Conservation (phyloP, 1,139 yeast species). For the Suhomyces chickasaworum region DNA sequence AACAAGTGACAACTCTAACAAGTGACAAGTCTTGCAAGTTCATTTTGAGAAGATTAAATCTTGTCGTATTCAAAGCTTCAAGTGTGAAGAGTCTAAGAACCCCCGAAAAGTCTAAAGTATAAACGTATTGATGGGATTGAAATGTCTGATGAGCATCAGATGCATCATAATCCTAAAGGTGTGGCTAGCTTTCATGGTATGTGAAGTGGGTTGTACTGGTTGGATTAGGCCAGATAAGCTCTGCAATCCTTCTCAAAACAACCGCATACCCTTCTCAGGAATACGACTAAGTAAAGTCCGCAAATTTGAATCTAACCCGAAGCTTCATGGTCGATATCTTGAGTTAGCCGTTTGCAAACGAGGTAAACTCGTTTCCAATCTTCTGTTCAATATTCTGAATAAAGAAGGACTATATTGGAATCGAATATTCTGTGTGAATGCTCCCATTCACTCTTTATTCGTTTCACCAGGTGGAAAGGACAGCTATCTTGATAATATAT, state of each 20-base stretch:
- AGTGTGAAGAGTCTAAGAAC: no score
- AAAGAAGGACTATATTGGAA: neutral
- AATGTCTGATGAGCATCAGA: no score
- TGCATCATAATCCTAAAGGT: no score
- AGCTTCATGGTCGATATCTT: constrained; percentile 49
- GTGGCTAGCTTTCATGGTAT: neutral
- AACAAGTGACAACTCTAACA: no score
- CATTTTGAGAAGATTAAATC: no score
- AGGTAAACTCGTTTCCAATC: constrained; percentile 54
- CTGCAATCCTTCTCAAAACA: constrained; percentile 37
- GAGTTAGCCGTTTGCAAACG: constrained; percentile 55
- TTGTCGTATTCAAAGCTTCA: no score
- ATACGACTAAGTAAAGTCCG: constrained; percentile 58
- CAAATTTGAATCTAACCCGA: constrained; percentile 34
- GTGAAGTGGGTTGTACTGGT: neutral
- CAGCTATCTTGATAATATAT: neutral
- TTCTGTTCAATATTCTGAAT: constrained; percentile 14
- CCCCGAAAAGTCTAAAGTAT: no score
- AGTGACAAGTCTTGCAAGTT: no score
- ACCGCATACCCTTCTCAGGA: constrained; percentile 56
- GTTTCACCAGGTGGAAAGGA: neutral
- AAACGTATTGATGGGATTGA: no score
- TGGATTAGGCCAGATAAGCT: constrained; percentile 29
- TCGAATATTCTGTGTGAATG: neutral
- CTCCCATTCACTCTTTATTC: neutral